These are phyloP conservation scores for Neocatenulostroma microsporum DNA, from an alignment of 2,329 filamentous ascomycete genomes.

Conservation along the genomic window DNA sequence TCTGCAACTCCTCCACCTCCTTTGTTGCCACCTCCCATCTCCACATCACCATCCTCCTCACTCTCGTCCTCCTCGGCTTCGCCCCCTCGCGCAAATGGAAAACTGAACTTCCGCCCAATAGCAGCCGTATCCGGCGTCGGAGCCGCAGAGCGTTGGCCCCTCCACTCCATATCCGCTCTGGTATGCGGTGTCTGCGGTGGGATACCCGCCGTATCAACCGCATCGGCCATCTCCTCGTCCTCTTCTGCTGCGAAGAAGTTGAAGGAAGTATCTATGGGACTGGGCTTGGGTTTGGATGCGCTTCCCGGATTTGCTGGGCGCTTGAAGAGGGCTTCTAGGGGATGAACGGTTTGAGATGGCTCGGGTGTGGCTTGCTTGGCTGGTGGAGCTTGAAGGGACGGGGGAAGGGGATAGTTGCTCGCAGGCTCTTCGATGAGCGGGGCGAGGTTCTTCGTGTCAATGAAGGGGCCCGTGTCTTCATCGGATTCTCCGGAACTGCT, in stretches of 20 bases:
- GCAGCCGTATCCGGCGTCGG: constrained; percentile 92
- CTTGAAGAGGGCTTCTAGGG: constrained; percentile 89
- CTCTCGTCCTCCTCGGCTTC: constrained; percentile 31
- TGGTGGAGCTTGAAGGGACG: too few relatives aligned
- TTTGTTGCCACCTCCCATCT: constrained; percentile 19
- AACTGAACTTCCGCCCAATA: constrained; percentile 55
- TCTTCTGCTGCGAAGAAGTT: constrained; percentile 62
- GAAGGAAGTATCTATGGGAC: constrained; percentile 53
- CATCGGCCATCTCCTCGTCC: constrained; percentile 31
- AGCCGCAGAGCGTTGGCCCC: constrained; percentile 74
- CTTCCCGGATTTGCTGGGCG: constrained; percentile 43
- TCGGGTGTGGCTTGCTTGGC: too few relatives aligned
- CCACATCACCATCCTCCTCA: too few relatives aligned
- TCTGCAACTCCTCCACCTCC: constrained; percentile 21
- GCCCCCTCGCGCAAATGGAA: constrained; percentile 41
- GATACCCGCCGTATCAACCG: constrained; percentile 8
- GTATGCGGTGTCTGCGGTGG: constrained; percentile 75
- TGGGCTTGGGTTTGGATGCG: constrained; percentile 33
- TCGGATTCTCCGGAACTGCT: constrained; percentile 2
- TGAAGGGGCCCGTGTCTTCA: too few relatives aligned
- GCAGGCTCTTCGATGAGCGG: too few relatives aligned
- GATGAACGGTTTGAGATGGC: constrained; percentile 59
- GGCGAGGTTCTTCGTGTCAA: too few relatives aligned
- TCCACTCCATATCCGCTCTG: constrained; percentile 65
- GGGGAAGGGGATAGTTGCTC: too few relatives aligned